Percentiles rank a stretch among this genome's conserved stretches.
Evolutionary conservation across 2,329 filamentous ascomycete species (phyloP).

Genomic region (Phoma sp.): DNA sequence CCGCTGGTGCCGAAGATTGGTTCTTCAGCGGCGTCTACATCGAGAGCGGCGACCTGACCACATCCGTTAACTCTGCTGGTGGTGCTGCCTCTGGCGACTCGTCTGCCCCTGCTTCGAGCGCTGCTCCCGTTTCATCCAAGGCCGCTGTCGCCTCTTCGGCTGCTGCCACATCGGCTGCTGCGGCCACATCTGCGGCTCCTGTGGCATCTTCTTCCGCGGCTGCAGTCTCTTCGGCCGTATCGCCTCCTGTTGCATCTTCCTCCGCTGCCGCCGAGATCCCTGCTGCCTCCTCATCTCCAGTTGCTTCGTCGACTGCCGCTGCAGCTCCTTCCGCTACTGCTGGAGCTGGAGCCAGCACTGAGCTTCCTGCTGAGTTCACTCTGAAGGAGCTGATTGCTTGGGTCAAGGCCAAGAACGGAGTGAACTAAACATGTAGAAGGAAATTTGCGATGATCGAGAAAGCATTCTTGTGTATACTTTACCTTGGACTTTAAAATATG

Average conservation of each 20-base stretch:
- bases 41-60: constrained; percentile 62
- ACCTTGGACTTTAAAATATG: too few relatives aligned
- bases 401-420: constrained; percentile 30
- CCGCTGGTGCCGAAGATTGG: constrained; percentile 67
- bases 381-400: constrained; percentile 38
- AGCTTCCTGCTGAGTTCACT: constrained; percentile 35
- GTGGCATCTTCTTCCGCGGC: constrained; percentile 11
- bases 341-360: constrained; percentile 19
- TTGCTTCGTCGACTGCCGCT: constrained; percentile 14
- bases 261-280: constrained; percentile 8
- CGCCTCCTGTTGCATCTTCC: constrained; percentile 14
- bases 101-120: constrained; percentile 17
- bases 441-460: not conserved
- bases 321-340: constrained; percentile 16
- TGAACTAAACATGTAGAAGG: constrained; percentile 7
- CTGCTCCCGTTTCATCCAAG: constrained; percentile 16
- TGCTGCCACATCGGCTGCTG: constrained; percentile 5
- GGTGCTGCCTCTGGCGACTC: constrained; percentile 15
- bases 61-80: constrained; percentile 32
- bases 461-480: constrained; percentile 28
- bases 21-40: constrained; percentile 77
- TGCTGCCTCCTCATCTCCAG: constrained; percentile 11
- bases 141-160: constrained; percentile 13
- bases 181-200: constrained; percentile 10
- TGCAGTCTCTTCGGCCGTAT: constrained; percentile 1